Conservation (phyloP, 176 grass and related monocot genomes). For the Bromus sterilis region DNA sequence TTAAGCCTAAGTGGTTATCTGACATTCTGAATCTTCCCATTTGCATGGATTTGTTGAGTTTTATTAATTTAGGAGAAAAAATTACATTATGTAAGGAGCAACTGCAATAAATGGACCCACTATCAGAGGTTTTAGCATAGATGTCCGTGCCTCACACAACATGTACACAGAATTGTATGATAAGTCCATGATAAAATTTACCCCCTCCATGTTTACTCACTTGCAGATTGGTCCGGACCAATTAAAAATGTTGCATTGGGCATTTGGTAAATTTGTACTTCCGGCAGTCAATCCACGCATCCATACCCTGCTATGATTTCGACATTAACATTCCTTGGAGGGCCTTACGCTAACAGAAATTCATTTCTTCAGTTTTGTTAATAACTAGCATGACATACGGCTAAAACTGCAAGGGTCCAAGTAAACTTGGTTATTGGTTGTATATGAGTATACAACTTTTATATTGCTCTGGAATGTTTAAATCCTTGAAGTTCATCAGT, state of each 20-base stretch:
- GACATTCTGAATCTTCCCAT: neutral
- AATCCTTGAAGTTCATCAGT: neutral
- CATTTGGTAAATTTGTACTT: neutral
- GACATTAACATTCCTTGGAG: neutral
- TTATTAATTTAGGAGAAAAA: neutral
- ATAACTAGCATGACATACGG: neutral
- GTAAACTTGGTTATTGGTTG: too few species aligned
- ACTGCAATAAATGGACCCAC: neutral
- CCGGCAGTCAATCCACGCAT: neutral
- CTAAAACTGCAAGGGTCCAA: too few species aligned
- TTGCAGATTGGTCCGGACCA: neutral
- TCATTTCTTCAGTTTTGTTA: neutral
- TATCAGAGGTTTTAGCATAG: too few species aligned
- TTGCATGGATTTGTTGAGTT: neutral
- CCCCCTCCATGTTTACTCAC: neutral
- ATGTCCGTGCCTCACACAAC: neutral
- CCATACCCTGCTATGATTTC: neutral
- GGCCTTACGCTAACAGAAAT: neutral
- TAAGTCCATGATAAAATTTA: neutral
- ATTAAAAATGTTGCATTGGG: neutral
- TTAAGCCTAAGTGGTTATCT: neutral
- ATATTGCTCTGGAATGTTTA: neutral
- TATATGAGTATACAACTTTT: too few species aligned
- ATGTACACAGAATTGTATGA: neutral
- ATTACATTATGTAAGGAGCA: neutral